phyloP scores from a whole-genome alignment of 1,284 basidiomycete genomes.

The Kwoniella shivajii region DNA sequence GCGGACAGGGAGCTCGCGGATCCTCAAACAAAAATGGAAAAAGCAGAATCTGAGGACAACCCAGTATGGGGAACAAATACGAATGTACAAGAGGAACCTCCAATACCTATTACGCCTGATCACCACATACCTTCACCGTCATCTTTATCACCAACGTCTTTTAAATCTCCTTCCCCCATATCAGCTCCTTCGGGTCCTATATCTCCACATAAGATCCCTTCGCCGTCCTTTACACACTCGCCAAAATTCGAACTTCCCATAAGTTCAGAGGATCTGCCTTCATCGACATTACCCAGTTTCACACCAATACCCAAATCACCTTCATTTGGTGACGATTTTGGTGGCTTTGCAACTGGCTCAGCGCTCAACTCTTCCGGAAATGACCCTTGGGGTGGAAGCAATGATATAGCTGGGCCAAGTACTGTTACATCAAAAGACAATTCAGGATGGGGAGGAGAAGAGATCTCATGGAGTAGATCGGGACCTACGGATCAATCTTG shows the following conservation, averaged over 20 bases:
- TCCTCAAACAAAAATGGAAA: no score
- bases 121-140: neutral
- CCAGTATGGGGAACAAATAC: no score
- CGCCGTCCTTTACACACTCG: neutral
- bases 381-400: slow-evolving; percentile 31
- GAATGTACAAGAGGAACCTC: no score
- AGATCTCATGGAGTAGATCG: neutral
- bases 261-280: neutral
- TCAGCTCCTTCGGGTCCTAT: neutral
- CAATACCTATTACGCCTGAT: no score
- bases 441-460: slow-evolving; percentile 2
- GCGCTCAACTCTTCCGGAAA: neutral
- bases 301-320: slow-evolving; percentile 27
- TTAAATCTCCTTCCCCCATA: neutral
- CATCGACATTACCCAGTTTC: neutral
- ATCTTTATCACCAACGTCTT: neutral
- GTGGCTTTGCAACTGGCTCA: slow-evolving; percentile 30
- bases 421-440: neutral
- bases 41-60: no score
- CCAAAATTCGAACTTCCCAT: neutral
- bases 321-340: slow-evolving; percentile 38
- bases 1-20: neutral
- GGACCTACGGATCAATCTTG: neutral
- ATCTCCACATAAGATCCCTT: neutral
- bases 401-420: neutral